Evolutionary conservation across 352 stramenopile genomes (phyloP).

Genomic region (Phytophthora cactorum): DNA sequence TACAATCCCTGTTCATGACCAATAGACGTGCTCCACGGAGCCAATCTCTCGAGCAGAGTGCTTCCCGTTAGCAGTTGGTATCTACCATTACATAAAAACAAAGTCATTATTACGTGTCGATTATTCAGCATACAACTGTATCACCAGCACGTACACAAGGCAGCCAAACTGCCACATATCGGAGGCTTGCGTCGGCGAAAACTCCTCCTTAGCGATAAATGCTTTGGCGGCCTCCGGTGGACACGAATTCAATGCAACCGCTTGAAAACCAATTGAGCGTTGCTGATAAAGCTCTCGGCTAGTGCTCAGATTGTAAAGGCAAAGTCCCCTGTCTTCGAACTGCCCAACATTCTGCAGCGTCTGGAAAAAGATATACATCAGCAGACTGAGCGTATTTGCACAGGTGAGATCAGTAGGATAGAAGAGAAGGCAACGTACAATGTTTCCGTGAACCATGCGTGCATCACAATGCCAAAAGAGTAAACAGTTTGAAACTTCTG

Average conservation of each 20-base stretch:
- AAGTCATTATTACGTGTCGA: slow-evolving; percentile 1
- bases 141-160: slow-evolving; percentile 51
- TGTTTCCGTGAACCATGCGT: slow-evolving; percentile 64
- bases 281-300: slow-evolving; percentile 49
- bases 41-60: slow-evolving; percentile 50
- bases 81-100: slow-evolving; percentile 22
- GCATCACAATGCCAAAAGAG: slow-evolving; percentile 66
- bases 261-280: slow-evolving; percentile 31
- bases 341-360: slow-evolving; percentile 50
- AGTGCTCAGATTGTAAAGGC: slow-evolving; percentile 51
- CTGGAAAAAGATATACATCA: slow-evolving; percentile 26
- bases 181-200: slow-evolving; percentile 49
- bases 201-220: slow-evolving; percentile 50
- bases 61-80: slow-evolving; percentile 58
- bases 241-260: slow-evolving; percentile 39
- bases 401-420: not conserved
- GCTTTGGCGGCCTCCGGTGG: slow-evolving; percentile 57
- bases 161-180: slow-evolving; percentile 85
- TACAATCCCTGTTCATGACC: slow-evolving; percentile 50
- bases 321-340: slow-evolving; percentile 47
- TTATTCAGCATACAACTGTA: not conserved
- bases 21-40: slow-evolving; percentile 49
- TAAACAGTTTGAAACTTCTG: slow-evolving; percentile 56
- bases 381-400: not conserved
- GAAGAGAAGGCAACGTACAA: slow-evolving; percentile 40